phyloP scores from a whole-genome alignment of 108 stramenopile species.

The Pseudonitzschia pungens region DNA sequence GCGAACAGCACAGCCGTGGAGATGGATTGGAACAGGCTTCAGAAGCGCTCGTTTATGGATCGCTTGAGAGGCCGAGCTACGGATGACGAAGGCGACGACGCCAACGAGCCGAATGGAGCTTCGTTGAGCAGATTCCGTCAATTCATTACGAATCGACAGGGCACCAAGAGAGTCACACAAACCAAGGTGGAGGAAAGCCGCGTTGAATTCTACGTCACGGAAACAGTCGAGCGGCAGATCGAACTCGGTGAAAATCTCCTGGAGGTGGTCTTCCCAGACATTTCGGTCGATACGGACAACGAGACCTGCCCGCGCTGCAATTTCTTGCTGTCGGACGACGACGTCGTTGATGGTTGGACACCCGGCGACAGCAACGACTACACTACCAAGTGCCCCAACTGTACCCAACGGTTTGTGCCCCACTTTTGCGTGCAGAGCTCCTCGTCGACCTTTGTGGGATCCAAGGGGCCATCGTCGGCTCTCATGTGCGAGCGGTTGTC shows the following conservation, averaged over 20 bases:
- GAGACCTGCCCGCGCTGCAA: slow-evolving; percentile 82
- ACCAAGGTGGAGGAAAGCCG: slow-evolving; percentile 42
- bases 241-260: slow-evolving; percentile 78
- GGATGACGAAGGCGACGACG: slow-evolving; percentile 50
- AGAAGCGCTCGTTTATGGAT: slow-evolving; percentile 74
- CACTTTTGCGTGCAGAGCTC: slow-evolving; percentile 84
- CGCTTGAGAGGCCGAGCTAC: slow-evolving; percentile 51
- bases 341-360: slow-evolving; percentile 78
- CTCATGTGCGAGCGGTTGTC: slow-evolving; percentile 80
- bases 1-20: slow-evolving; percentile 83
- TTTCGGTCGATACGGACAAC: slow-evolving; percentile 79
- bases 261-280: slow-evolving; percentile 77
- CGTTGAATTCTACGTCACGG: slow-evolving; percentile 64
- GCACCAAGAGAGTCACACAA: slow-evolving; percentile 22
- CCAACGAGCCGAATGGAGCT: slow-evolving; percentile 30
- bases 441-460: slow-evolving; percentile 67
- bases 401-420: slow-evolving; percentile 74
- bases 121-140: slow-evolving; percentile 29
- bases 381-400: slow-evolving; percentile 75
- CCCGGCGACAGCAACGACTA: slow-evolving; percentile 76
- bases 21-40: slow-evolving; percentile 86
- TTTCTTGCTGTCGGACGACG: slow-evolving; percentile 70
- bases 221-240: slow-evolving; percentile 72
- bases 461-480: slow-evolving; percentile 69
- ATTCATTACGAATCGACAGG: slow-evolving; percentile 24